phyloP scores from a whole-genome alignment of 2,329 filamentous ascomycete genomes.

The Laburnicola sp. region DNA sequence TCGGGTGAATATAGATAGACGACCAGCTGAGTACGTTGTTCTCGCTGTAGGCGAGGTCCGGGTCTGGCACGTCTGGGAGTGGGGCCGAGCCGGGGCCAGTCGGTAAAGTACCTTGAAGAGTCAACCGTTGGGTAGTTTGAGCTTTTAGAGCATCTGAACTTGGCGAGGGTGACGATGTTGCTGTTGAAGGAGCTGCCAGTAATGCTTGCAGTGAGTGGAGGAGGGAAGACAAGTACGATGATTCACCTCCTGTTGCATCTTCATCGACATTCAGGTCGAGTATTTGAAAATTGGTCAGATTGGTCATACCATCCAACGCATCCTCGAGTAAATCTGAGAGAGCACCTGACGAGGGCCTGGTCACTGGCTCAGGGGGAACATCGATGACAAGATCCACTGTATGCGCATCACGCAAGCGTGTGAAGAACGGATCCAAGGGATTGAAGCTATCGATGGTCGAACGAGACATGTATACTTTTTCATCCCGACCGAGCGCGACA shows the following conservation, averaged over 20 bases:
- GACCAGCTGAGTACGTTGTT: conserved; percentile 65
- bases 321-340: conserved; percentile 30
- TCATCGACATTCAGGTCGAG: conserved; percentile 33
- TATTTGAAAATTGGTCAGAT: conserved; percentile 29
- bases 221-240: conserved; percentile 39
- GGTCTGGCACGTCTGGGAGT: conserved; percentile 61
- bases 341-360: conserved; percentile 18
- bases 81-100: conserved; percentile 68
- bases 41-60: conserved; percentile 37
- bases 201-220: conserved; percentile 44
- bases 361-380: conserved; percentile 33
- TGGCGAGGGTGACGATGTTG: conserved; percentile 12
- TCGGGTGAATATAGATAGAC: conserved; percentile 68
- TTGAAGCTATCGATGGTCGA: conserved; percentile 69
- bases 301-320: conserved; percentile 26
- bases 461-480: conserved; percentile 78
- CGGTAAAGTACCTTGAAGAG: conserved; percentile 56
- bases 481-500: conserved; percentile 80
- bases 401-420: conserved; percentile 71
- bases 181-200: conserved; percentile 27
- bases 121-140: conserved; percentile 25
- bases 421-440: conserved; percentile 82
- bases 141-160: conserved; percentile 11
- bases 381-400: conserved; percentile 75
- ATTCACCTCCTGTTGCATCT: conserved; percentile 27